phyloP scores from a whole-genome alignment of 768 basidiomycete species.

The Suillus subluteus region DNA sequence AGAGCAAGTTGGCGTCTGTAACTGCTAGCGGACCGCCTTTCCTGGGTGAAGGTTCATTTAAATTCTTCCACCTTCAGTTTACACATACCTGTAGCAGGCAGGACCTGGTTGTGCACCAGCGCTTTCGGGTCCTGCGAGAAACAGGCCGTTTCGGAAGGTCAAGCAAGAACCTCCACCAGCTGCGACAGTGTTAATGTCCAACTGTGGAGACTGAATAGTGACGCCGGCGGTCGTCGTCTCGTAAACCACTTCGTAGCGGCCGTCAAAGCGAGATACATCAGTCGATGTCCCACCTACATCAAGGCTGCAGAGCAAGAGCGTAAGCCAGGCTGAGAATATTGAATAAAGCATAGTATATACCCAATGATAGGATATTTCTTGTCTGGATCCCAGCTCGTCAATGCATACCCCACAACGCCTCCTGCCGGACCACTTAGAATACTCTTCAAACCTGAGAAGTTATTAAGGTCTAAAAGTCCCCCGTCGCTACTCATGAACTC shows the following conservation, averaged over 20 bases:
- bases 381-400: constrained; percentile 83
- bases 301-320: constrained; percentile 47
- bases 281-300: constrained; percentile 97
- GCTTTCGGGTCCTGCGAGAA: constrained; percentile 89
- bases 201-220: constrained; percentile 88
- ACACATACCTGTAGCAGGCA: constrained; percentile 77
- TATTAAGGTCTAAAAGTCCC: constrained; percentile 74
- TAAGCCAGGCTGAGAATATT: neutral
- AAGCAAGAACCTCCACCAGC: constrained; percentile 94
- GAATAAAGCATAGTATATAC: constrained; percentile 42
- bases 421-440: constrained; percentile 94
- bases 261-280: constrained; percentile 92
- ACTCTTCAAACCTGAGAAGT: constrained; percentile 92
- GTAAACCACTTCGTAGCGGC: constrained; percentile 89
- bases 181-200: constrained; percentile 96
- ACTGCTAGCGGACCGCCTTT: constrained; percentile 92
- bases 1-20: constrained; percentile 90
- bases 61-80: neutral
- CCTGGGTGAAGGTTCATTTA: constrained; percentile 39
- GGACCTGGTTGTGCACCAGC: constrained; percentile 95
- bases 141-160: constrained; percentile 88
- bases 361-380: constrained; percentile 80
- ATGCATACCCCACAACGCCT: constrained; percentile 92
- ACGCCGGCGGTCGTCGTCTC: constrained; percentile 96
- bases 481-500: constrained; percentile 98